phyloP scores from a whole-genome alignment of 352 stramenopile species.

The Pythium dissimile region DNA sequence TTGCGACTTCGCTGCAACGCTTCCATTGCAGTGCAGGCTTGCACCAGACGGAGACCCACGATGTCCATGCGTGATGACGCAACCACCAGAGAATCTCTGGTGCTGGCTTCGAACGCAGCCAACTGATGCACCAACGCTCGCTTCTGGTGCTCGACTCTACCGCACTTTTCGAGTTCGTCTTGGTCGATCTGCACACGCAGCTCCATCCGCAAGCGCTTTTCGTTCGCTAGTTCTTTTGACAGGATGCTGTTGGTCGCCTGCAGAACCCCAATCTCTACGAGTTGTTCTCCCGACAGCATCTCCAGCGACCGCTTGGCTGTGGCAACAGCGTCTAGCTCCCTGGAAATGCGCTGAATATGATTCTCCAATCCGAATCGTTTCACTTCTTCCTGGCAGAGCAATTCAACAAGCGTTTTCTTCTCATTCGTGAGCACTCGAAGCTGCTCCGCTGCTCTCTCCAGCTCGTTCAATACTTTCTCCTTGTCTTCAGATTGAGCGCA shows the following conservation, averaged over 20 bases:
- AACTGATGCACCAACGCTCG: no score
- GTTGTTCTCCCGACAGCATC: neutral
- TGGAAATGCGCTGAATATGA: neutral
- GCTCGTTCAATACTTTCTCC: no score
- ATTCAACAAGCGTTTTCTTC: no score
- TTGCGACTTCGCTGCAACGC: no score
- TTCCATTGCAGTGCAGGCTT: no score
- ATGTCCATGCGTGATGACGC: no score
- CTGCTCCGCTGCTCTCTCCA: no score
- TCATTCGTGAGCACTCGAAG: no score
- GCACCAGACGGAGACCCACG: no score
- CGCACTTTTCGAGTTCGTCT: neutral
- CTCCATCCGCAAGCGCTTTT: neutral
- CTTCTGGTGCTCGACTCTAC: no score
- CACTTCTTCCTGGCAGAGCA: neutral
- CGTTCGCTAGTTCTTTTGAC: neutral
- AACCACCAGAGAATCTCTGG: no score
- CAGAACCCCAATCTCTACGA: slow-evolving; percentile 6
- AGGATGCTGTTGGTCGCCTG: neutral
- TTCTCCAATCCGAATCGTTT: neutral
- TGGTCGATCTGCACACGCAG: neutral
- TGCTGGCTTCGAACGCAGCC: no score
- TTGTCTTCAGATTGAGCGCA: slow-evolving; percentile 11
- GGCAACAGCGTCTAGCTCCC: neutral
- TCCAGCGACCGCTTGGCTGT: neutral